Conservation (phyloP, 257 asterid genomes). For the Salvia hispanica region DNA sequence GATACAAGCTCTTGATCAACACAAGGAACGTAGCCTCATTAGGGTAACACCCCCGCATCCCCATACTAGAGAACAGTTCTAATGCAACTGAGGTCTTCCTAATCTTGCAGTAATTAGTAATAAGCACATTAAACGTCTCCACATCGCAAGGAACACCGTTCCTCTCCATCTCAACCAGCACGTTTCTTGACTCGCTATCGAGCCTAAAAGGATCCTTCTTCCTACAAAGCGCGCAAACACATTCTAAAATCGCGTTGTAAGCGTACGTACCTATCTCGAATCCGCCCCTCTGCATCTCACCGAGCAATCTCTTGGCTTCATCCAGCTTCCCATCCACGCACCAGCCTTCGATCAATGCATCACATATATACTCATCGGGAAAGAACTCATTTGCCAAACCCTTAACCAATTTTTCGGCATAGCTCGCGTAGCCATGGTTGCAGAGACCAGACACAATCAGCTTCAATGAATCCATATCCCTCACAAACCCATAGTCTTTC, state of each 20-base stretch:
- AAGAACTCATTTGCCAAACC: slow-evolving; percentile 75
- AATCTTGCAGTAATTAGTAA: slow-evolving; percentile 76
- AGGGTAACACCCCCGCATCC: slow-evolving; percentile 79
- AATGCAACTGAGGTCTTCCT: slow-evolving; percentile 74
- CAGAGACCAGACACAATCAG: slow-evolving; percentile 61
- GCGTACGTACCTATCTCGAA: slow-evolving; percentile 64
- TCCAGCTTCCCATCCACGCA: slow-evolving; percentile 81
- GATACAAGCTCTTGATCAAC: slow-evolving; percentile 79
- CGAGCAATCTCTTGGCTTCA: slow-evolving; percentile 69
- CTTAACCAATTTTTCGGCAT: slow-evolving; percentile 94
- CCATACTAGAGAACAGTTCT: slow-evolving; percentile 63
- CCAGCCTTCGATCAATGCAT: slow-evolving; percentile 77
- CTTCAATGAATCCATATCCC: slow-evolving; percentile 61
- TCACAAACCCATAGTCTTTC: slow-evolving; percentile 61
- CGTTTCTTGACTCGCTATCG: slow-evolving; percentile 51
- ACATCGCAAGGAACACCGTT: slow-evolving; percentile 83
- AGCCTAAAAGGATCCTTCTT: slow-evolving; percentile 82
- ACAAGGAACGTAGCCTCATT: slow-evolving; percentile 64
- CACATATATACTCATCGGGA: slow-evolving; percentile 80
- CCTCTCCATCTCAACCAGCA: slow-evolving; percentile 78
- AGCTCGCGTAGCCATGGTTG: slow-evolving; percentile 68
- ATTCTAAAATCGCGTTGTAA: slow-evolving; percentile 76
- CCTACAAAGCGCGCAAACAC: slow-evolving; percentile 81
- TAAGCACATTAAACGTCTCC: slow-evolving; percentile 82
- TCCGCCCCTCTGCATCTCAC: slow-evolving; percentile 88